Evolutionary conservation across 306 rosid species (phyloP).

Genomic region (Delonix regia): DNA sequence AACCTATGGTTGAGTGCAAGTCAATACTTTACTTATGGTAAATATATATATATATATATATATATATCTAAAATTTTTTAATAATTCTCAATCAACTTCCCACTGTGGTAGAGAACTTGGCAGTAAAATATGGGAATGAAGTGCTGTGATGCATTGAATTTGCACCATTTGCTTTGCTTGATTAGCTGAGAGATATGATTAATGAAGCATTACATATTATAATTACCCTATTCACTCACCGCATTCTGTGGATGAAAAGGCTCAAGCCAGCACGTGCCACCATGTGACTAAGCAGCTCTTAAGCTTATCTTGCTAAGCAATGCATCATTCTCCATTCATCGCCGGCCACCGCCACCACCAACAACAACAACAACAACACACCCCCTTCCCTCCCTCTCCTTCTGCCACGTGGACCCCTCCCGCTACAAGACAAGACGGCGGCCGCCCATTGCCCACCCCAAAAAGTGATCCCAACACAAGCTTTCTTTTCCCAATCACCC

Average conservation of each 20-base stretch:
- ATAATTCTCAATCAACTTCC: no score
- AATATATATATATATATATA: no score
- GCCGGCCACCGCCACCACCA: no score
- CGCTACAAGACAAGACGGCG: slow-evolving; percentile 46
- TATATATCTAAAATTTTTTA: no score
- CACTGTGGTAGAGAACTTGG: neutral
- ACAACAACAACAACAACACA: slow-evolving; percentile 23
- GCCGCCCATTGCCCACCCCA: slow-evolving; percentile 62
- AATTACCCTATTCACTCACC: slow-evolving; percentile 19
- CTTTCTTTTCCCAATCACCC: slow-evolving; percentile 28
- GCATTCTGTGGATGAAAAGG: slow-evolving; percentile 27
- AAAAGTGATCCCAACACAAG: slow-evolving; percentile 27
- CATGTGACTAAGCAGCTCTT: slow-evolving; percentile 39
- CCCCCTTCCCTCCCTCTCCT: slow-evolving; percentile 17
- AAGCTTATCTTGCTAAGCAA: slow-evolving; percentile 1
- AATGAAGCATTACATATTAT: neutral
- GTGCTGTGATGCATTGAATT: neutral
- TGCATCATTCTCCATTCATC: neutral
- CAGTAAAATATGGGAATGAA: neutral
- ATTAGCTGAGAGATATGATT: neutral
- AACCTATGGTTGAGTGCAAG: no score
- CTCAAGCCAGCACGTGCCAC: slow-evolving; percentile 35
- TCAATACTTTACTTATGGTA: no score
- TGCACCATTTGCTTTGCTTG: neutral
- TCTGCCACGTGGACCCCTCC: slow-evolving; percentile 62